phyloP scores from a whole-genome alignment of 305 asterid genomes.

The Stenogyne calaminthoides region DNA sequence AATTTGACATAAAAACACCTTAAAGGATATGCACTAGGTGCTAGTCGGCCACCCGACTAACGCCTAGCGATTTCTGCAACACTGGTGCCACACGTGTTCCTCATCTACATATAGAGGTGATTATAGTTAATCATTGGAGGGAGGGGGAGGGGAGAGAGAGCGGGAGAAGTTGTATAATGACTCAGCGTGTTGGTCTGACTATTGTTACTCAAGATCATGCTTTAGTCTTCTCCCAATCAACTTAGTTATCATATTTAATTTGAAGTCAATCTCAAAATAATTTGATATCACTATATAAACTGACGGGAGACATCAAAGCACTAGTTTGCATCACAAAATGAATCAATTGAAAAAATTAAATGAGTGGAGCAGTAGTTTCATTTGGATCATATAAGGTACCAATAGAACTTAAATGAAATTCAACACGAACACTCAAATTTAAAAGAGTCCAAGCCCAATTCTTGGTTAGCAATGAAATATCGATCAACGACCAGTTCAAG shows the following conservation, averaged over 20 bases:
- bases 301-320: background rate
- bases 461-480: background rate
- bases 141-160: background rate
- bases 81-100: slow-evolving; percentile 9
- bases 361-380: background rate
- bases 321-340: background rate
- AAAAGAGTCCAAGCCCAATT: too few species aligned
- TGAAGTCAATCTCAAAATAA: background rate
- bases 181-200: background rate
- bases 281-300: background rate
- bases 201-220: background rate
- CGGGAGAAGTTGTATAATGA: background rate
- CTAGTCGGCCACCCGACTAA: slow-evolving; percentile 1
- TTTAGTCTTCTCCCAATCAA: background rate
- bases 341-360: background rate
- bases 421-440: too few species aligned
- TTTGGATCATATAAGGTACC: background rate
- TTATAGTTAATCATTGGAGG: background rate
- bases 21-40: background rate
- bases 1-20: background rate
- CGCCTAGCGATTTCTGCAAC: background rate
- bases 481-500: background rate
- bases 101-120: background rate
- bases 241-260: background rate
- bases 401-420: background rate